phyloP scores from a whole-genome alignment of 1,284 basidiomycete species.

The Apiotrichum siamense region DNA sequence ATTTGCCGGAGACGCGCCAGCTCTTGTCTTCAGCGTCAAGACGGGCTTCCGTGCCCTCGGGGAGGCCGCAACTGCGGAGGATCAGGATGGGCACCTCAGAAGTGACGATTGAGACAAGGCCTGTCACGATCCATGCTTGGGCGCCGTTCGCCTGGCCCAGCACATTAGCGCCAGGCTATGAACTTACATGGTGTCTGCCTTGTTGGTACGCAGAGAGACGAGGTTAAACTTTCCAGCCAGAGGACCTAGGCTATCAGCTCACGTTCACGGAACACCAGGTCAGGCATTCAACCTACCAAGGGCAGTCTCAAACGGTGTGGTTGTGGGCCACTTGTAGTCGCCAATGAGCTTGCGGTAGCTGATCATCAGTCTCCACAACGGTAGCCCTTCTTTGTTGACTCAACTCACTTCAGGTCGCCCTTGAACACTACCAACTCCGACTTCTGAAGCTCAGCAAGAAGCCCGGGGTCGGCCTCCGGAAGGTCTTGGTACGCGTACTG shows the following conservation, averaged over 20 bases:
- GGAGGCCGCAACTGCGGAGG: slow-evolving; percentile 33
- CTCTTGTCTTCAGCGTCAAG: slow-evolving; percentile 30
- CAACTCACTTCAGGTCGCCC: slow-evolving; percentile 78
- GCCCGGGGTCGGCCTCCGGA: slow-evolving; percentile 55
- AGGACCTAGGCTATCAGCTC: slow-evolving; percentile 54
- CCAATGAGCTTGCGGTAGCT: slow-evolving; percentile 77
- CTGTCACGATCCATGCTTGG: background rate
- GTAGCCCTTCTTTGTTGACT: too few relatives aligned
- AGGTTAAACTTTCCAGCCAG: slow-evolving; percentile 72
- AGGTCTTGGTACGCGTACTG: slow-evolving; percentile 79
- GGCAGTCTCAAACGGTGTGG: slow-evolving; percentile 69
- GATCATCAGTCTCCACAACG: too few relatives aligned
- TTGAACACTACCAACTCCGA: slow-evolving; percentile 89
- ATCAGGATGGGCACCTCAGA: background rate
- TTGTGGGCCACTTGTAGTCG: slow-evolving; percentile 81
- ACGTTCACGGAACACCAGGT: background rate
- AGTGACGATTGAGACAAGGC: background rate
- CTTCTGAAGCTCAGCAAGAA: slow-evolving; percentile 58
- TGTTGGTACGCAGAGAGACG: slow-evolving; percentile 83
- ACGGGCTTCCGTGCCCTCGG: slow-evolving; percentile 34
- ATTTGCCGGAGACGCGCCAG: slow-evolving; percentile 46
- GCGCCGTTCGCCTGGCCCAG: background rate
- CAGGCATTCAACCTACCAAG: slow-evolving; percentile 55
- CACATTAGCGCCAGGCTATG: too few relatives aligned
- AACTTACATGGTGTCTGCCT: slow-evolving; percentile 79